These are phyloP conservation scores for Cyberlindnera japonica DNA, from an alignment of 805 yeast genomes.

Conservation along the genomic window DNA sequence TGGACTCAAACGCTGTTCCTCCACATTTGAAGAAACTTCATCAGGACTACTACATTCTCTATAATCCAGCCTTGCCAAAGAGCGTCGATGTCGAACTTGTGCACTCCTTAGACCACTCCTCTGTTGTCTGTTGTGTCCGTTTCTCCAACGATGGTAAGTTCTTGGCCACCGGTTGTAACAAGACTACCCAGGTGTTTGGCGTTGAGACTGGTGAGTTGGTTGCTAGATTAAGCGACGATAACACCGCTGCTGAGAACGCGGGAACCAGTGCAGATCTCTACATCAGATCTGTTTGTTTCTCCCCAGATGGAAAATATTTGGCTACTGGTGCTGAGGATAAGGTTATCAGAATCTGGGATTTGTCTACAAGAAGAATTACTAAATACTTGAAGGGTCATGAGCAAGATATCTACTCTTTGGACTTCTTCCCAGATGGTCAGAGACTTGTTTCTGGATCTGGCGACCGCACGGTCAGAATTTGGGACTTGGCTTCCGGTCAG, in stretches of 20 bases:
- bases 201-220: slow-evolving; percentile 88
- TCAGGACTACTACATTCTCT: slow-evolving; percentile 81
- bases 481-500: slow-evolving; percentile 91
- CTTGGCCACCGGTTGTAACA: slow-evolving; percentile 95
- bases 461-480: slow-evolving; percentile 91
- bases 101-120: slow-evolving; percentile 85
- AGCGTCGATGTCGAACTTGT: slow-evolving; percentile 81
- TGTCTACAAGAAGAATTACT: slow-evolving; percentile 77
- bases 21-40: slow-evolving; percentile 78
- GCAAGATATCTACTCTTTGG: slow-evolving; percentile 94
- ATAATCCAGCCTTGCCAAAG: slow-evolving; percentile 81
- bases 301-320: slow-evolving; percentile 88
- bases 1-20: slow-evolving; percentile 74
- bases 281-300: slow-evolving; percentile 92
- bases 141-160: slow-evolving; percentile 89
- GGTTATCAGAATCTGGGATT: slow-evolving; percentile 93
- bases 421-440: slow-evolving; percentile 91
- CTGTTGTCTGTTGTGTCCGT: slow-evolving; percentile 95
- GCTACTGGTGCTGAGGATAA: slow-evolving; percentile 95
- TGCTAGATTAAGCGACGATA: slow-evolving; percentile 82
- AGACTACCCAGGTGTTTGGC: slow-evolving; percentile 89
- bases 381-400: slow-evolving; percentile 90
- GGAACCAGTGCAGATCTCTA: slow-evolving; percentile 70
- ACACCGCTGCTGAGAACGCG: slow-evolving; percentile 39
- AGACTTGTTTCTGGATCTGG: slow-evolving; percentile 95